Base-by-base conservation (phyloP, 768 basidiomycete genomes). In the Suillus paluster region DNA sequence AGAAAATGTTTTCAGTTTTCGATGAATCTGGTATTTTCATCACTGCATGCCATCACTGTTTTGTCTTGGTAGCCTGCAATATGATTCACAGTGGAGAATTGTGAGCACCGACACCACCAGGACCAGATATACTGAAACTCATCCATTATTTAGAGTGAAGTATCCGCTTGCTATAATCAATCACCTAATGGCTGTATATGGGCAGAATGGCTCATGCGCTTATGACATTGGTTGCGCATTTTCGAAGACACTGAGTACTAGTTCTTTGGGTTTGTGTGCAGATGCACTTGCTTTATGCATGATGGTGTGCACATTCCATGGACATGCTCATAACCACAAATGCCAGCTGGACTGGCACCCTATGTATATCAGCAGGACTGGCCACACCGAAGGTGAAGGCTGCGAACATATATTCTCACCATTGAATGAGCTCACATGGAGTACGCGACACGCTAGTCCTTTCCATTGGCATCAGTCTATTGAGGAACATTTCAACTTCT, bases 271-370 rank as follows among this genome's bases (percentile, higher is more conserved):
- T 5, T 59, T 53, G 0, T 25, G 53, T 6, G 61, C 65, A 4
- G 1, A n/a, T 0, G 4, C 6, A 1, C 57, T 52, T 7, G 46
- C 41, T 21, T 30, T 62, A 9, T 55, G 64, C 5, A 38, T 71
- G 7, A 61, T 70, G 12, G 67, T 72, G 14, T 33, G 34, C 41
- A 15, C 62, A 63, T 15, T 50, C 70, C 11, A 60, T 67, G 6
- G 69, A 69, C 68, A 76, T 59, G 64, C 66, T 3, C 75, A 76
- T 57, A 71, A 71, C 50, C 63, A 67, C 2, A 21, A 34, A 4
- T 76, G 75, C 56, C 73, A 73, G 58, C 23, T 75, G 0, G 21
- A 58, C 36, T 72, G 67, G 64, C 74, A 75, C 58, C 74, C 75
- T 3, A 58, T 66, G 23, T 70, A 70, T 38, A 63, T 68, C 4